phyloP scores from a whole-genome alignment of 345 rosid species.

The Reutealis trisperma region DNA sequence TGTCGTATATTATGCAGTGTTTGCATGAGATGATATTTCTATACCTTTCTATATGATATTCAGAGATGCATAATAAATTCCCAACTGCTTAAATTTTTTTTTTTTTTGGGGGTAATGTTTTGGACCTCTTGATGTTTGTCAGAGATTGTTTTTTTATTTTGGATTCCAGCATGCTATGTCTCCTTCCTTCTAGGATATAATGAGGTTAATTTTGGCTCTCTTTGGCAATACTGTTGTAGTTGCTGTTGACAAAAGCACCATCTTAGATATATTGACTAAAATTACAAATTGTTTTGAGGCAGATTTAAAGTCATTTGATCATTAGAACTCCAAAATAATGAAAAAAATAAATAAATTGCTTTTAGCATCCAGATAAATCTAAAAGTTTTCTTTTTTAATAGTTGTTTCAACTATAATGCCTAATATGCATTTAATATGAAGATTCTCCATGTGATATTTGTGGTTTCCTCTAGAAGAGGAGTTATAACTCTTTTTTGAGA shows the following conservation, averaged over 20 bases:
- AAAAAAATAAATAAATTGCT: too few relatives aligned
- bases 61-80: background rate
- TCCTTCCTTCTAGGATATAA: background rate
- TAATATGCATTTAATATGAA: too few relatives aligned
- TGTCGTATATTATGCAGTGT: background rate
- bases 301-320: too few relatives aligned
- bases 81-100: background rate
- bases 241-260: background rate
- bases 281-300: too few relatives aligned
- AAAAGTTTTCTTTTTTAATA: too few relatives aligned
- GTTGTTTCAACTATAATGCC: too few relatives aligned
- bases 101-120: too few relatives aligned
- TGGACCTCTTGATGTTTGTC: background rate
- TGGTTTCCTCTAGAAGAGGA: too few relatives aligned
- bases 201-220: background rate
- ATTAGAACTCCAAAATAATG: too few relatives aligned
- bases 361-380: too few relatives aligned
- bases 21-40: background rate
- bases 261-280: background rate
- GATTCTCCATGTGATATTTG: too few relatives aligned
- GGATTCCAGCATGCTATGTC: background rate
- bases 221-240: background rate
- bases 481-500: too few relatives aligned
- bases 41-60: background rate
- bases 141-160: background rate